Percentiles rank a stretch among this genome's conserved stretches.
Evolutionary conservation across 148 eudicot species (phyloP).

Genomic region (Vaccinium darrowii): DNA sequence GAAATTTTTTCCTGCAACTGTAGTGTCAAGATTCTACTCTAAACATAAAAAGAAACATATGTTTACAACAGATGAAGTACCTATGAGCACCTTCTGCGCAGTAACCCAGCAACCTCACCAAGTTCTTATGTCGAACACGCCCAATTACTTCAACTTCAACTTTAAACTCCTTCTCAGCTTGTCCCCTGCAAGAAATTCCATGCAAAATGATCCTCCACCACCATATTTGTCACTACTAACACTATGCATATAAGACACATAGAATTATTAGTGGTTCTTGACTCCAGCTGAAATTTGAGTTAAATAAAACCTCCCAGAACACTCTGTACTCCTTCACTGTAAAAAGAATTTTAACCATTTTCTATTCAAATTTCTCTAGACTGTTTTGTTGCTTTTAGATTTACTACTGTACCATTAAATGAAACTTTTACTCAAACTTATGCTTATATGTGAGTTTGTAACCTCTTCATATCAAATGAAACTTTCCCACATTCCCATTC

Average conservation of each 20-base stretch:
- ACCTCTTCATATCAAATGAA: neutral
- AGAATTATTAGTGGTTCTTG: neutral
- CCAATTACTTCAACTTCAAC: conserved; percentile 97
- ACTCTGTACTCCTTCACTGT: neutral
- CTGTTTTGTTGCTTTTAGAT: neutral
- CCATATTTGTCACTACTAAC: neutral
- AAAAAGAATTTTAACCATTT: neutral
- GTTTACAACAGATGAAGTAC: conserved; percentile 28
- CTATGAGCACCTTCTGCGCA: conserved; percentile 97
- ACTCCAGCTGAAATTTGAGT: neutral
- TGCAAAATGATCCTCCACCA: neutral
- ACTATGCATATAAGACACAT: neutral
- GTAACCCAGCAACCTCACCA: conserved; percentile 83
- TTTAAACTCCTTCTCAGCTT: conserved; percentile 92
- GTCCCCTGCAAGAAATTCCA: conserved; percentile 54
- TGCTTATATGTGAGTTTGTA: neutral
- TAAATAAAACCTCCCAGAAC: neutral
- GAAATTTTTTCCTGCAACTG: neutral
- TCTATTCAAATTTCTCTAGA: neutral
- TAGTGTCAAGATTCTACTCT: neutral
- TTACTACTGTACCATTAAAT: neutral
- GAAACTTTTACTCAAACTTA: too few species aligned
- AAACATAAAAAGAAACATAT: conserved; percentile 8
- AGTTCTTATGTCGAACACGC: conserved; percentile 87
- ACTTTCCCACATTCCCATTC: neutral